Base-by-base conservation (phyloP, 257 asterid species). In the Solanum etuberosum region DNA sequence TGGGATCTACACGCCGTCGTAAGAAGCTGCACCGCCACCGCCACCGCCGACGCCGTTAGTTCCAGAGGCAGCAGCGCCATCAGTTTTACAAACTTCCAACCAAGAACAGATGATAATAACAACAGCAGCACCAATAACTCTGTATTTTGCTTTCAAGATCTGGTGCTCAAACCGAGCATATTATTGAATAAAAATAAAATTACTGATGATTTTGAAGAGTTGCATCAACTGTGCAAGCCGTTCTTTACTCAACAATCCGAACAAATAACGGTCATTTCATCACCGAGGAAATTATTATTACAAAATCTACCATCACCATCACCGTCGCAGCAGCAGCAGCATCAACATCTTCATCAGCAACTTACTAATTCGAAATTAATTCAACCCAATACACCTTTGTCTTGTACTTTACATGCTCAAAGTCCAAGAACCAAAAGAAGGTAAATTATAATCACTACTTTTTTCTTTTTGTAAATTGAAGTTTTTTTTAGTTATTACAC, bases 1-100 rank as follows among this genome's bases (percentile, higher is more conserved):
- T 96, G 99, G 99, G 98, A 93, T 93, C 96, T 96, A 12, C 92
- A 94, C 57, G 99, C 99, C 88, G 98, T 96, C 90, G 99, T 96
- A 80, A 88, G 99, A 90, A 94, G 99, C 93, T 96, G 95, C 96
- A 83, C 95, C 90, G 85, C 96, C 91, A 1, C 90, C 61, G 16
- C 90, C 72, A 1, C 95, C 86, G 1, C 93, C 77, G n/a, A n/a
- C n/a, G 15, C 92, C 74, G 9, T 90, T 87, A 4, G 88, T 90
- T 42, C 87, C n/a, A 6, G 25, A 85, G 29, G 76, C 12, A 37
- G 78, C 63, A 35, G 71, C 61, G 16, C 78, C 59, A 51, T 80
- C 83, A 37, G 81, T 1, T 70, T 80, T 12, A 40, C 37, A 16
- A 59, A 87, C 63, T 88, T 87, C 73, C 88, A 86, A 25, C 80